A percentile compares a stretch with the other conserved stretches of the same genome.
These are phyloP conservation scores for Lentinus tigrinus DNA, from an alignment of 768 basidiomycete genomes.

Conservation along the genomic window DNA sequence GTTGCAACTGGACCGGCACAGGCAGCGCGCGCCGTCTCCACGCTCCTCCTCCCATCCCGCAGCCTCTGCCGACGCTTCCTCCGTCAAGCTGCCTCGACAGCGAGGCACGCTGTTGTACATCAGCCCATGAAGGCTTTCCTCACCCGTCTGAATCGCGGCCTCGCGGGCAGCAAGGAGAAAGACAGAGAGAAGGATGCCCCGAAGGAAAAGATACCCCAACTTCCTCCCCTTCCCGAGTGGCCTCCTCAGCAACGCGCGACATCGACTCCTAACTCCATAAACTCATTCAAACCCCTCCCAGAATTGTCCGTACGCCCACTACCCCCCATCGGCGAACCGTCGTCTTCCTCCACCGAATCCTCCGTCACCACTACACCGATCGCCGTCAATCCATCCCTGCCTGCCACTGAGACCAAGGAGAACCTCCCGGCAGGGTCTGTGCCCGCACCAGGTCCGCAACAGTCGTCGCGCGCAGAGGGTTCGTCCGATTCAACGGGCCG, in stretches of 20 bases:
- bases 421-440: conserved; percentile 18
- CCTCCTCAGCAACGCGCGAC: conserved; percentile 45
- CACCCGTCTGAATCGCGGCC: conserved; percentile 67
- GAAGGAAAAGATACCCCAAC: conserved; percentile 60
- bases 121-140: conserved; percentile 80
- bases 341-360: conserved; percentile 34
- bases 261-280: conserved; percentile 44
- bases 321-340: conserved; percentile 46
- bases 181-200: conserved; percentile 41
- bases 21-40: conserved; percentile 19
- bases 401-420: conserved; percentile 21
- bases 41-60: conserved; percentile 14
- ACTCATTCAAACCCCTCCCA: conserved; percentile 70
- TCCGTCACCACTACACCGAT: conserved; percentile 36
- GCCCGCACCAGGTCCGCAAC: conserved; percentile 15
- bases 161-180: conserved; percentile 65
- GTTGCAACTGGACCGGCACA: background rate
- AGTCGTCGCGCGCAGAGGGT: conserved; percentile 22
- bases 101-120: conserved; percentile 6
- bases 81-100: conserved; percentile 11
- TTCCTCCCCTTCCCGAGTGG: conserved; percentile 68
- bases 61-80: conserved; percentile 16
- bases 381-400: conserved; percentile 25
- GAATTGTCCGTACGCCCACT: conserved; percentile 54
- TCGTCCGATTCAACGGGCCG: conserved; percentile 32